Base-by-base conservation (phyloP, 2,329 filamentous ascomycete genomes). In the Aspergillus quadrilineatus region DNA sequence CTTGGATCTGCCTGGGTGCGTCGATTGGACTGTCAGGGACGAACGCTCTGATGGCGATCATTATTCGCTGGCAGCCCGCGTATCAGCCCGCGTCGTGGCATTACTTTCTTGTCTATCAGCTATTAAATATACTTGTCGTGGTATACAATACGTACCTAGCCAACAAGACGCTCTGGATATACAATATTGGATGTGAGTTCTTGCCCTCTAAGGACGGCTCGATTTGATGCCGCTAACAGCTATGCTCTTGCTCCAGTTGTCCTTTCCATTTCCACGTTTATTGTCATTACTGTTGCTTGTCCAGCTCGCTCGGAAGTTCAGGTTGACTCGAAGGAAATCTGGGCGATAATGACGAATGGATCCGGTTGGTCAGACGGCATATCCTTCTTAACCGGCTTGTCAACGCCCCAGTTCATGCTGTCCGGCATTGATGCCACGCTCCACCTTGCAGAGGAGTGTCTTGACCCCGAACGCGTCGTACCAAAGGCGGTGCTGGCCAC, bases 111-210 rank as follows among this genome's bases (percentile, higher is more conserved):
- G 62, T 65, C 5, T 65, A 64, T 30, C 62, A 65, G 47, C 43
- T 60, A 12, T 50, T 63, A 14, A 65, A 65, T 17, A 46, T 55
- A 1, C 17, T 57, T 0, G 39, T 63, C 29, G 59, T 64, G 17
- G 5, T 56, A 1, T 64, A 65, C 45, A 65, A 65, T 29, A 56
- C 60, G 6, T 61, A 62, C 10, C 22, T 65, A 4, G 63, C 61
- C 8, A 63, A 61, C 48, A 63, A 50, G 45, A 65, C 63, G 4
- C 55, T 65, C n/a, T 65, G 63, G 63, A 52, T 65, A 1, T 64
- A 65, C 15, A 65, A 65, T 39, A 7, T 59, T 15, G 63, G 62
- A 29, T 65, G 63, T 65, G 49, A 26, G 59, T 58, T 36, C 36
- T 15, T 15, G 37, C 22, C 14, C 26, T 28, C 14, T 22, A 2